Percentiles rank a stretch among this genome's conserved stretches.
Conservation (phyloP, 495 filamentous ascomycete species). For the Penicillium canescens region DNA sequence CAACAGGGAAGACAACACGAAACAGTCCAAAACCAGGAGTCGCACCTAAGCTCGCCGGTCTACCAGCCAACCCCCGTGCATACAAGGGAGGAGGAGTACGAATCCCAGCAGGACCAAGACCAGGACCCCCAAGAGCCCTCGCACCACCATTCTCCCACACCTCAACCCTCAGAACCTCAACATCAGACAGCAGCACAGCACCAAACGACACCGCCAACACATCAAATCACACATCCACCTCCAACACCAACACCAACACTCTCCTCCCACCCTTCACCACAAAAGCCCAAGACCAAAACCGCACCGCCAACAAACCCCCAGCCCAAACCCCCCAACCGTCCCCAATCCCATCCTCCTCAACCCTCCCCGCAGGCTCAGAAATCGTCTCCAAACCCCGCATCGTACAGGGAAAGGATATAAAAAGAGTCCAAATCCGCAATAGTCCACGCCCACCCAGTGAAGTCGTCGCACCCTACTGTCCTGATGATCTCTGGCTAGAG, state of each 20-base stretch:
- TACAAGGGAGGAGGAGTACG: conserved; percentile 21
- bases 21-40: conserved; percentile 6
- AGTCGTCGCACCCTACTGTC: conserved; percentile 30
- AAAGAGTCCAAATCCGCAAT: conserved; percentile 33
- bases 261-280: conserved; percentile 5
- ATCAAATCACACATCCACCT: conserved; percentile 5
- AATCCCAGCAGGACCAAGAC: conserved; percentile 18
- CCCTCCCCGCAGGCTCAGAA: conserved; percentile 22
- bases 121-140: not conserved
- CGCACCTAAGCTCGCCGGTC: conserved; percentile 22
- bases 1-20: not conserved
- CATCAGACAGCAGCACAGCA: conserved; percentile 12
- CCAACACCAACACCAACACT: not conserved
- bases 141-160: conserved; percentile 2
- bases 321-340: not conserved
- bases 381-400: conserved; percentile 37
- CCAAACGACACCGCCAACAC: conserved; percentile 9
- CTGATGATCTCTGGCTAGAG: conserved; percentile 36
- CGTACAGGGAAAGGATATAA: conserved; percentile 38
- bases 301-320: not conserved
- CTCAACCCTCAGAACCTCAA: conserved; percentile 1
- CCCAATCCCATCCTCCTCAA: conserved; percentile 8
- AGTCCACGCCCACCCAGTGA: conserved; percentile 29
- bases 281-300: conserved; percentile 1
- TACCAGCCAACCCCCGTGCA: conserved; percentile 43